Base-by-base conservation (phyloP, 2,329 filamentous ascomycete genomes). In the Neocucurbitaria cava region DNA sequence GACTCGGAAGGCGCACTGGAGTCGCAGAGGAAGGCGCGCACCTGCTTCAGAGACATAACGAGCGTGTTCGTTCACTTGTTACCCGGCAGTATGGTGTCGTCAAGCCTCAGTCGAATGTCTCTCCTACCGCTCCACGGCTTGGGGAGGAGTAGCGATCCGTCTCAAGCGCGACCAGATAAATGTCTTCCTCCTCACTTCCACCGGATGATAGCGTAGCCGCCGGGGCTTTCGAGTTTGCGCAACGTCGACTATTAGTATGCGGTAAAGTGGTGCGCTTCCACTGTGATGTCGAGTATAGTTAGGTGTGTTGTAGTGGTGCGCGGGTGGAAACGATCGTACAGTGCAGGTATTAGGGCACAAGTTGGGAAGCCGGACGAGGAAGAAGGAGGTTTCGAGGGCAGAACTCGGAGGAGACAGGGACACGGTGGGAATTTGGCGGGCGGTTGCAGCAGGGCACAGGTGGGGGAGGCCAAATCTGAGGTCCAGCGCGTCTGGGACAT, bases 21-120 rank as follows among this genome's bases (percentile, higher is more conserved):
- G 51, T 40, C 24, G 40, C 54, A 50, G 52, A 47, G 43, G 50
- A 58, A 46, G 41, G 58, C 44, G 53, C 68, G 50, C 66, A 75
- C 76, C 74, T 81, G 79, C 73, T 81, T 81, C 61, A 82, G 77
- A 70, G 80, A 81, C 79, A 82, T 81, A 68, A 69, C 69, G 72
- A 72, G 68, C 64, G 60, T 65, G 31, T n/a, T 35, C 56, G 49
- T 61, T 59, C 63, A 69, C 62, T 66, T 69, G 64, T 66, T 73
- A 74, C 70, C 70, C 70, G 71, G 72, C 71, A 74, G 72, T 75
- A 73, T 73, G 71, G 72, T 75, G 72, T 73, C 71, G 71, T 73
- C 70, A 70, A 71, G 71, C 62, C 72, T 72, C 68, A 58, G 58
- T 44, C n/a, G 54, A 46, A 48, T 42, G 56, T 49, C 48, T 53